Conservation (phyloP, 2,329 filamentous ascomycete species). For the Neofusicoccum laricinum region DNA sequence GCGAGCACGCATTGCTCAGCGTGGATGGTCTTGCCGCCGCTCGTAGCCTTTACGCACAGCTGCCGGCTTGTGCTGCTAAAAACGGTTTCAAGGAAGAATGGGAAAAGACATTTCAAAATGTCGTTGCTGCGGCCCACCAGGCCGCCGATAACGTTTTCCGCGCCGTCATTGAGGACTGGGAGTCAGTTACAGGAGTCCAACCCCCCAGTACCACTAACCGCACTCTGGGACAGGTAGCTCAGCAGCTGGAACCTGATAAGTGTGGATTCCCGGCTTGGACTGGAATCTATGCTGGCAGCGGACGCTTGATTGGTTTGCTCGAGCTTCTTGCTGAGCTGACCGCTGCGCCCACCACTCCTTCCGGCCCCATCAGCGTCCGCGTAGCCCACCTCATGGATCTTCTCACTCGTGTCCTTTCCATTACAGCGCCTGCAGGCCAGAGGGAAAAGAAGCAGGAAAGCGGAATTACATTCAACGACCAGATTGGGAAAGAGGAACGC, state of each 20-base stretch:
- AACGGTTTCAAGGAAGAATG: slow-evolving; percentile 75
- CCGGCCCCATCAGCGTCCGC: slow-evolving; percentile 63
- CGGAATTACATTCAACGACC: slow-evolving; percentile 55
- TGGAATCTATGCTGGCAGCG: slow-evolving; percentile 70
- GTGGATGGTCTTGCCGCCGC: slow-evolving; percentile 63
- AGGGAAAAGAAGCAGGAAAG: slow-evolving; percentile 31
- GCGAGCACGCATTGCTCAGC: slow-evolving; percentile 45
- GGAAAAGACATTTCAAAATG: slow-evolving; percentile 61
- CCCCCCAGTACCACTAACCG: slow-evolving; percentile 24
- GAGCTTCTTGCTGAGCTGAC: slow-evolving; percentile 64
- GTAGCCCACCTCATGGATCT: slow-evolving; percentile 67
- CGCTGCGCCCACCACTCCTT: slow-evolving; percentile 55
- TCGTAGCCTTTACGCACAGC: slow-evolving; percentile 63
- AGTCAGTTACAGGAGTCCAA: slow-evolving; percentile 55
- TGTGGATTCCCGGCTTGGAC: slow-evolving; percentile 65
- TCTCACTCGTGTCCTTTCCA: slow-evolving; percentile 65
- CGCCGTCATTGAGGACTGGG: slow-evolving; percentile 77
- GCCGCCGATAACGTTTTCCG: slow-evolving; percentile 77
- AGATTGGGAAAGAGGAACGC: slow-evolving; percentile 75
- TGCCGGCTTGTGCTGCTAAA: slow-evolving; percentile 80
- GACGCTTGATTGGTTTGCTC: slow-evolving; percentile 66
- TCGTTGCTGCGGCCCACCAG: slow-evolving; percentile 64
- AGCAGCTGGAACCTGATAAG: slow-evolving; percentile 39
- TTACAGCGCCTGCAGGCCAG: slow-evolving; percentile 51
- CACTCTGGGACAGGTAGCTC: slow-evolving; percentile 32